Evolutionary conservation across 768 basidiomycete genomes (phyloP), one percentile per base, ranked within the genome.

Genomic region (Boletus speciosus): DNA sequence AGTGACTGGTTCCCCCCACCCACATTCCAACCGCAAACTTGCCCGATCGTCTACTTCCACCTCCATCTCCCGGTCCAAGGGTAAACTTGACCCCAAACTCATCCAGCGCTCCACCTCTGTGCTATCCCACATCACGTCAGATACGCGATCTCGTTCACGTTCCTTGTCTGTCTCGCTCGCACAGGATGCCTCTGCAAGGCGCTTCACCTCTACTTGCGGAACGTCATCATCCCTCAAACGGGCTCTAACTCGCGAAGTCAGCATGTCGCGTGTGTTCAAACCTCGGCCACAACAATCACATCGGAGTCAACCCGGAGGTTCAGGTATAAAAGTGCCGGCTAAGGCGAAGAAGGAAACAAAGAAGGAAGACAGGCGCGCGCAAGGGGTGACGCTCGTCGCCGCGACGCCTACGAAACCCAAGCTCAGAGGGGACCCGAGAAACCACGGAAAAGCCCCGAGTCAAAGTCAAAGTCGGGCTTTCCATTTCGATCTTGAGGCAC

Each of bases 191-290:
- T 73, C 71, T 34, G 64, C 68, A 16, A 70, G 73, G 39, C 71
- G 74, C n/a, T 57, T 65, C 53, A 56, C 63, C 74, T 21, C 61
- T 12, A 42, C 43, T 14, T 60, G 73, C 62, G 45, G 73, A 73
- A 63, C 74, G 68, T 53, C 62, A 0, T 65, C 66, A 8, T 67
- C 71, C 6, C 81, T 81, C 62, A 81, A 81, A 57, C 77, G 80
- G 10, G 71, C 79, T 1, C 69, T 89, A n/a, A 83, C 77, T 54
- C 78, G 86, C 32, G 87, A 90, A 65, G 76, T 90, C 57, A 90
- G 85, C 70, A 91, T 90, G 88, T 83, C 83, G 16, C 78, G 86
- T 32, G 78, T 71, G 23, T 88, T 89, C 71, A 88, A 83, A 62
- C 76, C 76, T 43, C 52, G 77, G 60, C 53, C 56, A 53, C 54